Base-by-base conservation (phyloP, 371 early-diverging fungal genomes). In the Zopfochytrium polystomum region DNA sequence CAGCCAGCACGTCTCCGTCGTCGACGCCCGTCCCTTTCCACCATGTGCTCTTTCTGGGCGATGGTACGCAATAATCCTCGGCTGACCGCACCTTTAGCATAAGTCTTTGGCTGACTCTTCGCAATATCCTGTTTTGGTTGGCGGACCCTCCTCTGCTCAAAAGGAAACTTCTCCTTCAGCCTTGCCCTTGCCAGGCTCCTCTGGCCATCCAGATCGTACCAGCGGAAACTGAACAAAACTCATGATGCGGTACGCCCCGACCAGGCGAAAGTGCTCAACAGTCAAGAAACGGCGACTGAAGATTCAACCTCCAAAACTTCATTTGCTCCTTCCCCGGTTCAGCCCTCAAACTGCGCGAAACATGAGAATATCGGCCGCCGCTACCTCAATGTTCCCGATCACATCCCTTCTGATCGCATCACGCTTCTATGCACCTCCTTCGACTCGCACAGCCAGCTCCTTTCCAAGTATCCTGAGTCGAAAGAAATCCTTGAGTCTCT, bases 161-260 rank as follows among this genome's bases (percentile, higher is more conserved):
- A n/a, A 63, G 73, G 79, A 33, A 76, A 78, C 71, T 79, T 79
- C 59, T 65, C 70, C 48, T 79, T 79, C 60, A 68, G 77, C n/a
- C 65, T 74, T 30, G 80, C 80, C 1, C 63, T 79, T 15, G 68
- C 67, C 38, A 57, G 66, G n/a, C 51, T 68, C 13, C 60, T 77
- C 20, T 72, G 67, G 61, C 59, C 60, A n/a, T n/a, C n/a, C n/a
- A n/a, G n/a, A n/a, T n/a, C 27, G 42, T 9, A 25, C 30, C 31
- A 13, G 30, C 31, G 48, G 46, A 18, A 34, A 29, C 55, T 30
- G 22, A 3, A 33, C 55, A 49, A 6, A 11, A 43, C 27, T 48
- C n/a, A 11, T 3, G 48, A 48, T 23, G 2, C 27, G 9, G 55
- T 33, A 15, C 18, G n/a, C 2, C n/a, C 4, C 32, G 22, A 15